Percentiles rank a stretch among this genome's conserved stretches.
phyloP scores from a whole-genome alignment of 148 eudicot species.

The Euryodendron excelsum region DNA sequence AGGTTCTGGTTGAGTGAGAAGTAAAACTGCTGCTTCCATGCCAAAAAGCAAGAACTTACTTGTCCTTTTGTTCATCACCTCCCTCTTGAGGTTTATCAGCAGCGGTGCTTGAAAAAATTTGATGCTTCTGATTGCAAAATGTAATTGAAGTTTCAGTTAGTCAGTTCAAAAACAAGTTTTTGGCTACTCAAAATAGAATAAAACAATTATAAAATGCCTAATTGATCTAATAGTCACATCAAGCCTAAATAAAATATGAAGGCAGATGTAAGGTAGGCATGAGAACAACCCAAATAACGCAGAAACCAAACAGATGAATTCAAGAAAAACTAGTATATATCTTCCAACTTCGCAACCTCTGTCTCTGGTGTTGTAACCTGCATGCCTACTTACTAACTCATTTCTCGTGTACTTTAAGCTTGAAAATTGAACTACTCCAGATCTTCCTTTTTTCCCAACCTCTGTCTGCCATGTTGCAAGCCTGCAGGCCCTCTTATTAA shows the following conservation, averaged over 20 bases:
- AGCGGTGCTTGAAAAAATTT: conserved; percentile 18
- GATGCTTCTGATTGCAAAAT: conserved; percentile 19
- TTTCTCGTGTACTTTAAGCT: too few species aligned
- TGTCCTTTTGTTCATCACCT: conserved; percentile 13
- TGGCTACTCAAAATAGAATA: too few species aligned
- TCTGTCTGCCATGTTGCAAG: neutral
- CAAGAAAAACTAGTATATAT: too few species aligned
- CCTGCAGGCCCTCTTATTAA: neutral
- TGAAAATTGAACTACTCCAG: too few species aligned
- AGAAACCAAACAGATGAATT: too few species aligned
- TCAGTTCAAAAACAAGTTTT: conserved; percentile 11
- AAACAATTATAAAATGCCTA: neutral
- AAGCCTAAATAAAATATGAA: neutral
- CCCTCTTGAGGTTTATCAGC: conserved; percentile 16
- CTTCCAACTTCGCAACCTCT: too few species aligned
- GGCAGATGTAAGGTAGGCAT: neutral
- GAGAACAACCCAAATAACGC: neutral
- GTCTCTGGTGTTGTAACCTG: too few species aligned
- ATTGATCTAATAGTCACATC: neutral
- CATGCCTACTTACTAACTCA: too few species aligned
- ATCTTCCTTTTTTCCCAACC: neutral
- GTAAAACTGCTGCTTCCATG: too few species aligned
- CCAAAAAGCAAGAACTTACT: conserved; percentile 16
- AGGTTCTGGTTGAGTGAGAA: too few species aligned
- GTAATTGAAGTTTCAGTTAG: neutral